Conservation (phyloP, 176 grass and related monocot species). For the Triticum turgidum region DNA sequence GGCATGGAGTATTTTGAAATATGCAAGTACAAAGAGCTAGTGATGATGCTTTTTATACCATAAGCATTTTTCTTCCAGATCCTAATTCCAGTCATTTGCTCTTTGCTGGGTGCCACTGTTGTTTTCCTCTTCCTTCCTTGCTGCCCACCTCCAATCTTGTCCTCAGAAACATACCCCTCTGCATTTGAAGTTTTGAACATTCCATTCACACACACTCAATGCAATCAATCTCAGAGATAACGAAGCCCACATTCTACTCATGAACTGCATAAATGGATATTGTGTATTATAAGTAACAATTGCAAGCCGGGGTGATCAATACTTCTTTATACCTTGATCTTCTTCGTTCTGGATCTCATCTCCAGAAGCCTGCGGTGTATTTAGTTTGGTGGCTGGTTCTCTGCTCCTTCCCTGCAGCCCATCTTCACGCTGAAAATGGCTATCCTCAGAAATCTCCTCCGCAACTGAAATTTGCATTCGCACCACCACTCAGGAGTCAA, state of each 20-base stretch:
- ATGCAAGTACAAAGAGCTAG: neutral
- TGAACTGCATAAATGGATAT: neutral
- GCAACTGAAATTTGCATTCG: neutral
- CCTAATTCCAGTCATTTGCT: neutral
- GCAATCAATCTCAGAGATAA: neutral
- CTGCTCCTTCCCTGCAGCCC: neutral
- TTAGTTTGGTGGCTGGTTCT: neutral
- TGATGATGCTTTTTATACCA: neutral
- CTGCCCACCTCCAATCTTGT: neutral
- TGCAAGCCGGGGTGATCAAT: neutral
- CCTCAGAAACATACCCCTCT: neutral
- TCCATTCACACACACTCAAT: neutral
- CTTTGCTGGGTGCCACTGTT: neutral
- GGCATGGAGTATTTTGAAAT: neutral
- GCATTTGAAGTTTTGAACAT: neutral
- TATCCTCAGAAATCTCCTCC: neutral
- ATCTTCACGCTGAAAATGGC: neutral
- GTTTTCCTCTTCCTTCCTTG: neutral
- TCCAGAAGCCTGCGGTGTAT: neutral
- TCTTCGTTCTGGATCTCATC: neutral
- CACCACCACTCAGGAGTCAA: neutral
- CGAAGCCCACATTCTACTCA: neutral
- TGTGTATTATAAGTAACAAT: neutral
- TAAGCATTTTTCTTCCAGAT: neutral
- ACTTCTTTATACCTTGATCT: neutral